A percentile compares a stretch with the other conserved stretches of the same genome.
Evolutionary conservation across 2,329 filamentous ascomycete genomes (phyloP).

Genomic region (Colletotrichum viniferum): DNA sequence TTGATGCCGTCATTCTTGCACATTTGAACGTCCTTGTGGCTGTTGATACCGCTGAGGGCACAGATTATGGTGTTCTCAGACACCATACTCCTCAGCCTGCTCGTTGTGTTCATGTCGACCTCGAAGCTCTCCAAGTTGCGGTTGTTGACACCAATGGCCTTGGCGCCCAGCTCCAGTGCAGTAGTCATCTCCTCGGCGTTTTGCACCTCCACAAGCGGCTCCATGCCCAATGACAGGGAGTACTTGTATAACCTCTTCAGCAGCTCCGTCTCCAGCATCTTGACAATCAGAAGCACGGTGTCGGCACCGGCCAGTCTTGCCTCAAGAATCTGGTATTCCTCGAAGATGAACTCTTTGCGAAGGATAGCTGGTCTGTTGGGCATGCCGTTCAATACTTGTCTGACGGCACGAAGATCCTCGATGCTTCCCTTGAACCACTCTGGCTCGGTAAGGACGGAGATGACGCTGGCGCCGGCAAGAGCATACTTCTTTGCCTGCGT

Average conservation of each 20-base stretch:
- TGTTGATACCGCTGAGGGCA: slow-evolving; percentile 92
- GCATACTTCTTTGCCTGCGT: slow-evolving; percentile 92
- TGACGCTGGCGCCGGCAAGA: slow-evolving; percentile 91
- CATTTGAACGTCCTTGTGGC: slow-evolving; percentile 83
- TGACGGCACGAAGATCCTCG: slow-evolving; percentile 86
- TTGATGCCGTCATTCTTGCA: slow-evolving; percentile 91
- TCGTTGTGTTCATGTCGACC: slow-evolving; percentile 92
- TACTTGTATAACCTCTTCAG: slow-evolving; percentile 85
- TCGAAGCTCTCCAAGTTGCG: slow-evolving; percentile 96
- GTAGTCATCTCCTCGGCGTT: slow-evolving; percentile 90
- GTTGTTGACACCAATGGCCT: slow-evolving; percentile 97
- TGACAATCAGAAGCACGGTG: slow-evolving; percentile 94
- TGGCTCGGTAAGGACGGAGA: slow-evolving; percentile 97
- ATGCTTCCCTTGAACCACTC: slow-evolving; percentile 99
- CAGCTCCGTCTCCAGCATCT: slow-evolving; percentile 85
- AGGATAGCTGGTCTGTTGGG: slow-evolving; percentile 90
- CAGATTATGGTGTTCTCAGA: slow-evolving; percentile 87
- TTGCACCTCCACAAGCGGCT: slow-evolving; percentile 96
- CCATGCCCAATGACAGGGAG: slow-evolving; percentile 90
- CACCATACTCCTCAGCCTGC: slow-evolving; percentile 84
- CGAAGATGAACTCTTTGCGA: slow-evolving; percentile 96
- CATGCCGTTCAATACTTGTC: slow-evolving; percentile 88
- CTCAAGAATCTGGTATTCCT: slow-evolving; percentile 97
- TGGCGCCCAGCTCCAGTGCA: slow-evolving; percentile 83
- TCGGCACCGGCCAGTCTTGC: slow-evolving; percentile 92